Percentiles rank a stretch among this genome's conserved stretches.
These are phyloP conservation scores for Citrullus amarus DNA, from an alignment of 306 rosid genomes.

Conservation along the genomic window DNA sequence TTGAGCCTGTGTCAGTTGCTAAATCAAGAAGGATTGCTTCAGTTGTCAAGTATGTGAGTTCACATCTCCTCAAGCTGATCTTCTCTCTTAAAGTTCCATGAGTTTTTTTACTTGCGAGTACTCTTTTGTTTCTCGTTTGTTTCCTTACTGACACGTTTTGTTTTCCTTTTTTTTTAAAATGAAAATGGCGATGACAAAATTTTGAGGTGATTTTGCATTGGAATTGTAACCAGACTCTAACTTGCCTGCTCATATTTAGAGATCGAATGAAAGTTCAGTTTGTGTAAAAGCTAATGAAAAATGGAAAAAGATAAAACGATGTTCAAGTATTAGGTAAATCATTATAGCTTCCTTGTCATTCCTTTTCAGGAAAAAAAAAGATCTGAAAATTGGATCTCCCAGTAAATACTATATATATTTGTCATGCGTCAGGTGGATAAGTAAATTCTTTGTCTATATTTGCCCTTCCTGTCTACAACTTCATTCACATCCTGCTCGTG, in stretches of 20 bases:
- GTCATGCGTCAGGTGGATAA: neutral
- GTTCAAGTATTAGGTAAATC: neutral
- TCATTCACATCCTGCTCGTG: neutral
- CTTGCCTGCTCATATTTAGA: neutral
- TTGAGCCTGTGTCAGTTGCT: slow-evolving; percentile 88
- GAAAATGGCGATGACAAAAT: neutral
- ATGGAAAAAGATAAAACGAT: neutral
- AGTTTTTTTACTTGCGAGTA: neutral
- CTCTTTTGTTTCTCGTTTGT: neutral
- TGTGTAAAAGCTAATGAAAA: neutral
- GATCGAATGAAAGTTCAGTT: neutral
- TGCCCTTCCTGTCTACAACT: neutral
- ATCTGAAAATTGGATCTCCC: neutral
- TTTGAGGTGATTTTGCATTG: neutral
- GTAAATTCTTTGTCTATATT: neutral
- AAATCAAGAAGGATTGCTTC: slow-evolving; percentile 68
- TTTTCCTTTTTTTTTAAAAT: neutral
- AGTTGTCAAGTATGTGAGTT: slow-evolving; percentile 71
- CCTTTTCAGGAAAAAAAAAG: neutral
- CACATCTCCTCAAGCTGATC: slow-evolving; percentile 11
- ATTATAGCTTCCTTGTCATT: neutral
- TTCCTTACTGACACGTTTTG: neutral
- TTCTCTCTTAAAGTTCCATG: neutral
- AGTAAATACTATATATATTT: neutral
- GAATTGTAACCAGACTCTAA: neutral